Evolutionary conservation across 2,329 filamentous ascomycete genomes (phyloP), one percentile per base, ranked within the genome.

Genomic region (Fusarium transvaalense): DNA sequence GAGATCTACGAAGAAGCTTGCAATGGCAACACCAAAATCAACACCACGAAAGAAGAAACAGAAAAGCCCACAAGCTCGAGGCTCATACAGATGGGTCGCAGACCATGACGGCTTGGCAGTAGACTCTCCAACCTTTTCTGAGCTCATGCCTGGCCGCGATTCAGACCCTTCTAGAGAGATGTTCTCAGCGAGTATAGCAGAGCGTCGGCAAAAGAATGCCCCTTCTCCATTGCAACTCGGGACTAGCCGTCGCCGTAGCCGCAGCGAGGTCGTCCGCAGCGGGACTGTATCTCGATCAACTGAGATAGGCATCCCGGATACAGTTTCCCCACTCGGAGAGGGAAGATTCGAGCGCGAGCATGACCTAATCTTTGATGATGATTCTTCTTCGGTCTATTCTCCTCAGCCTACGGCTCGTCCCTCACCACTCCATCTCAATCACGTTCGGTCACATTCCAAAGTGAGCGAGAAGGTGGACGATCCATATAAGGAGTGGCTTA

Each of bases 81-180:
- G 17, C 29, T 13, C 47, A 3, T 58, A 63, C 23, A 57, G 35
- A 17, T 69, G 59, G 63, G 34, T 56, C 14, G 7, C 52, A 12
- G 61, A 62, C 46, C 52, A 64, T 23, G 59, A 68, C 8, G 47
- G 25, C 4, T 57, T 59, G 9, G 52, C 41, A 13, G 23, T 71
- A 25, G 59, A 67, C 13, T 76, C 74, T 23, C 69, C 74, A 10
- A 76, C 73, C 14, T 77, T 78, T 60, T 77, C 75, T 9, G 76
- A 78, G 34, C 64, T 78, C 25, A 77, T 78, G 75, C 74, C 77
- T 15, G 60, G 69, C 10, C 60, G 42, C 5, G 59, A 68, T 5
- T 60, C 71, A 35, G 32, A 39, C n/a, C 62, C 56, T 15, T 45
- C 53, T 4, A 60, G 52, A 6, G 71, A 75, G 21, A 14, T 59